Conservation (phyloP, 2,329 filamentous ascomycete species). For the Lasiodiplodia theobromae region DNA sequence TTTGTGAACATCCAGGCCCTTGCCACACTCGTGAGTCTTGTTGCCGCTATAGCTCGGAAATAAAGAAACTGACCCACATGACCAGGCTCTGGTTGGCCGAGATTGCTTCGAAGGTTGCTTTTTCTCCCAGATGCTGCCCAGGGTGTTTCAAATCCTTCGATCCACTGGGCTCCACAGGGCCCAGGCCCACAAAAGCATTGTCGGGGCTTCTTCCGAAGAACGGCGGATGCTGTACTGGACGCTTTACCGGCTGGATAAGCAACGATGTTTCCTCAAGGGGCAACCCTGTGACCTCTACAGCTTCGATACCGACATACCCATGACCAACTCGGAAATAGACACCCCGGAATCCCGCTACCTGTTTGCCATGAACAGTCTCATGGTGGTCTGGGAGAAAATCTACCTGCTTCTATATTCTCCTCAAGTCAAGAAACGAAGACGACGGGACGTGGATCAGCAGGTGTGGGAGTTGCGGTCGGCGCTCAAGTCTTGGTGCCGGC, state of each 20-base stretch:
- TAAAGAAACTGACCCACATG: background rate
- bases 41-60: background rate
- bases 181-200: background rate
- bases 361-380: background rate
- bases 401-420: constrained; percentile 14
- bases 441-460: background rate
- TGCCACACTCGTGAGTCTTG: background rate
- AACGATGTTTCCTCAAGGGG: constrained; percentile 10
- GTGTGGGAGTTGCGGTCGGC: background rate
- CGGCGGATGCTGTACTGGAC: constrained; percentile 11
- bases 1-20: constrained; percentile 8
- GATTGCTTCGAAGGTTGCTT: constrained; percentile 8
- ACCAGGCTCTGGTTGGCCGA: background rate
- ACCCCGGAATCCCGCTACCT: background rate
- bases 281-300: constrained; percentile 8
- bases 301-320: constrained; percentile 6
- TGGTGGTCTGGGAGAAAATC: constrained; percentile 8
- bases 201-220: background rate
- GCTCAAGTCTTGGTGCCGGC: constrained; percentile 3
- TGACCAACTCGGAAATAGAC: background rate
- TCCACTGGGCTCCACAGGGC: background rate
- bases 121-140: constrained; percentile 5
- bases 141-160: background rate
- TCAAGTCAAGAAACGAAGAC: background rate
- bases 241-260: background rate